Evolutionary conservation across 2,329 filamentous ascomycete genomes (phyloP), one percentile per base, ranked within the genome.

Genomic region (Talaromyces atroroseus): DNA sequence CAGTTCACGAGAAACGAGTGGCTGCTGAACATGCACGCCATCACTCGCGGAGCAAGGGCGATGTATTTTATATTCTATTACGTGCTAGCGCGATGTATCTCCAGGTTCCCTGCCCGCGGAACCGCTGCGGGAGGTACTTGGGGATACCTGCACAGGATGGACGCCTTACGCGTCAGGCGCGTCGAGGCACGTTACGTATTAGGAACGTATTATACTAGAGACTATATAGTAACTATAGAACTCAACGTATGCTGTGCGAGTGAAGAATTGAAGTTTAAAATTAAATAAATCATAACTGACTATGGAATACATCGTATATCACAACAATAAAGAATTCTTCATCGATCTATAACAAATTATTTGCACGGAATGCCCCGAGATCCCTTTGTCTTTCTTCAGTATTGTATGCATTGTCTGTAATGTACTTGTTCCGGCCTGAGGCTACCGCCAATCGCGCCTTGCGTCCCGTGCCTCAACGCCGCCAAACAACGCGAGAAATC

Each of bases 151-250:
- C 36, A n/a, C 5, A 5, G 5, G 24, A 23, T 29, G 42, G 36
- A 54, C 32, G 42, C 52, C 52, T 54, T 47, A 54, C 52, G 52
- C 44, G 44, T 48, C 23, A 54, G 45, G 34, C 45, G 52, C 52
- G 52, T 54, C 21, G 12, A 23, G n/a, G n/a, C 34, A 54, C 47
- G 38, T 11, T 32, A 29, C 32, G 29, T 40, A 45, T 20, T 38
- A 42, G 21, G n/a, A n/a, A n/a, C n/a, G n/a, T n/a, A n/a, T n/a
- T n/a, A n/a, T n/a, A n/a, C n/a, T n/a, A n/a, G n/a, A n/a, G n/a
- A n/a, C n/a, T n/a, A n/a, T n/a, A n/a, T n/a, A n/a, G n/a, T n/a
- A n/a, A n/a, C n/a, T n/a, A n/a, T n/a, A n/a, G n/a, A n/a, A n/a
- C n/a, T n/a, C n/a, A n/a, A n/a, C n/a, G n/a, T n/a, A n/a, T n/a